Evolutionary conservation across 345 rosid genomes (phyloP), one percentile per base, ranked within the genome.

Genomic region (Cardamine resedifolia): DNA sequence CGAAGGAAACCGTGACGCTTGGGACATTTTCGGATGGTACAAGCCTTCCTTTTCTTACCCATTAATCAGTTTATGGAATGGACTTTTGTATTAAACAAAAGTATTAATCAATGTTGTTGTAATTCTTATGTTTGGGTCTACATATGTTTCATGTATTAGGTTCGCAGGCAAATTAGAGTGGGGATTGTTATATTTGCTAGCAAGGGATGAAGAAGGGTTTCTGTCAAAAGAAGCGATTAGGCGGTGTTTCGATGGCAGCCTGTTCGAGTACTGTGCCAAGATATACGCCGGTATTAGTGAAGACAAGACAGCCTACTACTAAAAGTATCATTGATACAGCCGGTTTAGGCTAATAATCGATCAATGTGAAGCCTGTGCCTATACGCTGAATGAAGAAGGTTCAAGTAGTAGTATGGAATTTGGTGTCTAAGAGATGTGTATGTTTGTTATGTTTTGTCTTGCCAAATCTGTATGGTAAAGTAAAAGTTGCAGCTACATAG

Each of bases 171-270:
- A 90, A 84, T 1, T 78, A 7, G 97, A 89, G 62, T 88, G 97
- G 99, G 74, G 77, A 0, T 2, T 90, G 30, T 78, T 91, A 41
- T 87, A 91, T 41, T 27, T 83, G 67, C 83, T 89, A 18, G 97
- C 97, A 0, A 87, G 86, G 72, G 96, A 91, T 24, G 96, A 85
- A 47, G 96, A 85, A 14, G 93, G 96, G 5, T 81, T 81, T 58
- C 66, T 90, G 62, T 88, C 96, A 1, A 89, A 91, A 75, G 97
- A 95, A 83, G 99, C 97, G 0, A 64, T 83, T 2, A 77, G 99
- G 39, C 81, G 91, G 10, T 85, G 88, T 71, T 88, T 77, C 7
- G 97, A 94, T 28, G 98, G 97, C 3, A 86, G 89, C 75, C 72
- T 94, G 82, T 94, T 94, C 49, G 96, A 94, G 76, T 88, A 89